phyloP scores from a whole-genome alignment of 139 green algal genomes.

The Bryopsis sp. region DNA sequence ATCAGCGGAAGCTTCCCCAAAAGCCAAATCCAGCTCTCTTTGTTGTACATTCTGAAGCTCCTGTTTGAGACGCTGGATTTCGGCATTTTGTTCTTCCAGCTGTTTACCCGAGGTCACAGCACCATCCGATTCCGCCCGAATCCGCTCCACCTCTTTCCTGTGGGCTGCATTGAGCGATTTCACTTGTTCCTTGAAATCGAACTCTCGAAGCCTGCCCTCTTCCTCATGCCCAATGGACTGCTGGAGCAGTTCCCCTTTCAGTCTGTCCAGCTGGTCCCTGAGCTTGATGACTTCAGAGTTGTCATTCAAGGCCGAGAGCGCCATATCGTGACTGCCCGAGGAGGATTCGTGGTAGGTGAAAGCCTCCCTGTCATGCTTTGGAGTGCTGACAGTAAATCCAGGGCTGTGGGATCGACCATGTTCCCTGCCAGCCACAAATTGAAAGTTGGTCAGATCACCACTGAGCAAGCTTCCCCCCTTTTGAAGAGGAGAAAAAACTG shows the following conservation, averaged over 20 bases:
- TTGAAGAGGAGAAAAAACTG: too few species aligned
- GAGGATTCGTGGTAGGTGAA: not conserved
- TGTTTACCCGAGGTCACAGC: not conserved
- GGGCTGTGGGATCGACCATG: not conserved
- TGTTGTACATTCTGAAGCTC: slow-evolving; percentile 1
- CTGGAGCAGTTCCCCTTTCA: slow-evolving; percentile 8
- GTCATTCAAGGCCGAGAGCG: not conserved
- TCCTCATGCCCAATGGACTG: not conserved
- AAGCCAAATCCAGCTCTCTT: slow-evolving; percentile 4
- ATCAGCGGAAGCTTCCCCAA: not conserved
- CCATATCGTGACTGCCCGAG: not conserved
- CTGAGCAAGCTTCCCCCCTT: too few species aligned
- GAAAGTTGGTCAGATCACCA: too few species aligned
- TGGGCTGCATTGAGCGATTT: not conserved
- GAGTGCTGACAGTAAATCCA: not conserved
- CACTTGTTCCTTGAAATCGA: slow-evolving; percentile 3
- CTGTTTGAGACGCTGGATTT: not conserved
- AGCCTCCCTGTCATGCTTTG: not conserved
- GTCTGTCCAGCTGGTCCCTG: slow-evolving; percentile 9
- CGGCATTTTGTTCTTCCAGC: not conserved
- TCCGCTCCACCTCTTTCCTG: not conserved
- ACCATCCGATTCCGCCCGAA: not conserved
- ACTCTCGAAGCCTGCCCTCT: not conserved
- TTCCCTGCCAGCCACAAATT: too few species aligned
- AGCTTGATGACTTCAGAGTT: slow-evolving; percentile 7